Evolutionary conservation across 306 rosid species (phyloP).

Genomic region (Cucumis hystrix): DNA sequence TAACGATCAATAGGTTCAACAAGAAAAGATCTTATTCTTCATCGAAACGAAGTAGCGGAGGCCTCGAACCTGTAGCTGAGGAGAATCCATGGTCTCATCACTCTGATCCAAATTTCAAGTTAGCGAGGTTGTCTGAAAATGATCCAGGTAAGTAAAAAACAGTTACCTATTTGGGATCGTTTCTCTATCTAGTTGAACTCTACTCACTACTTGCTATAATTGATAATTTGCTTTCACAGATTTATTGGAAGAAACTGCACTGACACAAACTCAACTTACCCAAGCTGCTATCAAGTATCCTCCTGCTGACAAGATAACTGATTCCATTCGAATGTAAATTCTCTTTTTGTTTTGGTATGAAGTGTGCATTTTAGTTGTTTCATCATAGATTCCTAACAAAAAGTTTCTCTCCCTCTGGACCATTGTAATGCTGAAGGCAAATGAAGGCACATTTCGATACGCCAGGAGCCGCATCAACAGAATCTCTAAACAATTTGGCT

Average conservation of each 20-base stretch:
- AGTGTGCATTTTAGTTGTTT: not conserved
- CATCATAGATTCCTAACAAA: not conserved
- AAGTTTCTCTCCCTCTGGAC: not conserved
- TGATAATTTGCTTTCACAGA: conserved; percentile 35
- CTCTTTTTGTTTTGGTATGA: not conserved
- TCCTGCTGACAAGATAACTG: conserved; percentile 42
- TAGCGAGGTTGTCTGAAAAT: conserved; percentile 31
- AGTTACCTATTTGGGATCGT: not conserved
- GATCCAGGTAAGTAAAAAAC: conserved; percentile 45
- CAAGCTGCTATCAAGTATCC: conserved; percentile 25
- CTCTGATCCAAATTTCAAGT: conserved; percentile 31
- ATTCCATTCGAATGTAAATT: conserved; percentile 48
- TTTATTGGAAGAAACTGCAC: conserved; percentile 65
- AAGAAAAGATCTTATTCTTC: conserved; percentile 40
- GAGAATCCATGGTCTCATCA: conserved; percentile 12
- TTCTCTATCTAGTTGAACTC: not conserved
- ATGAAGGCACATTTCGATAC: conserved; percentile 62
- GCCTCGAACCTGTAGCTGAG: conserved; percentile 59
- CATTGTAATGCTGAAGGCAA: conserved; percentile 30
- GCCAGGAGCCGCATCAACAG: conserved; percentile 52
- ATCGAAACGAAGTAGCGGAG: conserved; percentile 40
- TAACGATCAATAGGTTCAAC: conserved; percentile 24
- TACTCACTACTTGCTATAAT: not conserved
- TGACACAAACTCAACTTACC: conserved; percentile 37
- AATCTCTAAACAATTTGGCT: conserved; percentile 50